These are phyloP conservation scores for Coniochaeta sp. DNA, from an alignment of 2,329 filamentous ascomycete species.

Conservation along the genomic window DNA sequence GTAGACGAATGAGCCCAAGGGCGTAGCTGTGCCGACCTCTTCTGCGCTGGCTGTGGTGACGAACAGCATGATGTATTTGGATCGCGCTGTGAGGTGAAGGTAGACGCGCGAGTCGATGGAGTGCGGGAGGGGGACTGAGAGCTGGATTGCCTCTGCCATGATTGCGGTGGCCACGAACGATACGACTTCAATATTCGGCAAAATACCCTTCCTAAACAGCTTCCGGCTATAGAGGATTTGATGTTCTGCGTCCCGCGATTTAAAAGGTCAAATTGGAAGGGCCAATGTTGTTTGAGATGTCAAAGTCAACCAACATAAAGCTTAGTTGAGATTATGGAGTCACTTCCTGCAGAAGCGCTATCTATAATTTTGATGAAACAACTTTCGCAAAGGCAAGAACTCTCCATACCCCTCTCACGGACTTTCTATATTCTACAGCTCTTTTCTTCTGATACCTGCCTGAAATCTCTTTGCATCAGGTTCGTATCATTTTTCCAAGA, in stretches of 20 bases:
- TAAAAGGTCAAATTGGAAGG: background rate
- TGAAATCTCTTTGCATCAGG: no score
- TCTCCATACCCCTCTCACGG: no score
- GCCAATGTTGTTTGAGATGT: background rate
- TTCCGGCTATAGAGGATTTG: no score
- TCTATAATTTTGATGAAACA: background rate
- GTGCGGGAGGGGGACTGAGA: constrained; percentile 54
- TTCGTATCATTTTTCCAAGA: background rate
- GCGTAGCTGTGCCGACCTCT: constrained; percentile 39
- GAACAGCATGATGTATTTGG: constrained; percentile 53
- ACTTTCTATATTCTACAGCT: background rate
- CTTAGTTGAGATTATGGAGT: background rate
- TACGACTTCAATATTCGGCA: no score
- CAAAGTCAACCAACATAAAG: background rate
- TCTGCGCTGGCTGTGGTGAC: constrained; percentile 51
- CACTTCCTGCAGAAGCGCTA: background rate
- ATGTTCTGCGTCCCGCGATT: no score
- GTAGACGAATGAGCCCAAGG: constrained; percentile 87
- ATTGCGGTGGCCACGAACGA: background rate
- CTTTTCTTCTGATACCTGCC: no score
- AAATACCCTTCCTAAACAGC: no score
- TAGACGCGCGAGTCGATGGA: constrained; percentile 56
- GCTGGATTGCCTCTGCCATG: constrained; percentile 27
- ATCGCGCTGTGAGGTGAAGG: constrained; percentile 49
- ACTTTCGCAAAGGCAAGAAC: background rate